Base-by-base conservation (phyloP, 805 yeast genomes). In the Monosporozyma aquatica region DNA sequence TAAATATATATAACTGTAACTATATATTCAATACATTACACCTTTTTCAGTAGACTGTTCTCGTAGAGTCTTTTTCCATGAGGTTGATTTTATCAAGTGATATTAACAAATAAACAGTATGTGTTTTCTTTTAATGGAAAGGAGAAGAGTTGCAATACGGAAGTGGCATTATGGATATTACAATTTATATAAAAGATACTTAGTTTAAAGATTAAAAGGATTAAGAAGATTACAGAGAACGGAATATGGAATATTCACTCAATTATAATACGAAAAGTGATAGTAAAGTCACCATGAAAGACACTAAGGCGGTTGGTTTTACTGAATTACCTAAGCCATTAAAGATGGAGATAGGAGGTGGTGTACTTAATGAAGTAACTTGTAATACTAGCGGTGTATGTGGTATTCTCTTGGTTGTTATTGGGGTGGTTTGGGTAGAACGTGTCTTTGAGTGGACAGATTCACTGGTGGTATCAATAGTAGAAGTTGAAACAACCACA, bases 281-380 rank as follows among this genome's bases (percentile, higher is more conserved):
- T 23, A 36, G 15, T 14, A 25, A 24, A 17, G 28, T 22, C 6
- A 36, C 9, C 18, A 23, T 14, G 24, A n/a, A 18, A 14, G 38
- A 36, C n/a, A 29, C 24, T 3, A 36, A 23, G 6, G 29, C 38
- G 14, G 38, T 22, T 11, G 27, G 29, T 36, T 25, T 36, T 20
- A 36, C 15, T 3, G 28, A 24, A n/a, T 38, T 38, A 27, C 41
- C 34, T 27, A 30, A 21, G 5, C 41, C 41, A 28, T 38, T 30
- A 21, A 25, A 38, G 15, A 28, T 38, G 5, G 27, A 28, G 13
- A 38, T 14, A 7, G 11, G 13, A 5, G 35, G 41, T 21, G 14
- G 32, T 8, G 41, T 28, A n/a, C 27, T 20, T 18, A 28, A 27
- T n/a, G 25, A 15, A 6, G 32, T 28, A 20, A 38, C 41, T 21